These are phyloP conservation scores for Alnus glutinosa DNA, from an alignment of 306 rosid species.

Conservation along the genomic window DNA sequence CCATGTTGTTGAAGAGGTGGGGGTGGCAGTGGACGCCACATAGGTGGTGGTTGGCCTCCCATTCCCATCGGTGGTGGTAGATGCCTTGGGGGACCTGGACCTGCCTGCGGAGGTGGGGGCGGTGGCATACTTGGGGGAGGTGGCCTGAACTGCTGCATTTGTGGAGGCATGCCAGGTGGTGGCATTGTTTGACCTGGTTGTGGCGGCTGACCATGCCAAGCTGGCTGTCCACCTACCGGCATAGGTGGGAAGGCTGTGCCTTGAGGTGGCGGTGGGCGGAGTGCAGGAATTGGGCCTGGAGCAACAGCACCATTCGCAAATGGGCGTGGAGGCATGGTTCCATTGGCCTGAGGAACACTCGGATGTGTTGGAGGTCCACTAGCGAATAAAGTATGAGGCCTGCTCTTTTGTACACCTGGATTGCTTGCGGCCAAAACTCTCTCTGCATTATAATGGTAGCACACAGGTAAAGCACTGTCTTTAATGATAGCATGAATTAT, in stretches of 20 bases:
- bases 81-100: constrained; percentile 57
- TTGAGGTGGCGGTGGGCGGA: constrained; percentile 88
- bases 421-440: constrained; percentile 99
- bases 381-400: constrained; percentile 95
- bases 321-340: constrained; percentile 75
- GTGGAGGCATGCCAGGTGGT: constrained; percentile 60
- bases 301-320: constrained; percentile 66
- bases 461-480: constrained; percentile 11
- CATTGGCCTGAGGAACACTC: constrained; percentile 66
- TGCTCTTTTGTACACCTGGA: constrained; percentile 74
- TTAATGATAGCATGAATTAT: background rate
- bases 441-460: constrained; percentile 47
- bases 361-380: constrained; percentile 90
- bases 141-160: constrained; percentile 83
- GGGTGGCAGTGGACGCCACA: constrained; percentile 85
- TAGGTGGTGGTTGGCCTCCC: constrained; percentile 68
- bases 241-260: constrained; percentile 66
- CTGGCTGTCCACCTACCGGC: constrained; percentile 59
- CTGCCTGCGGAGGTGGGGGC: constrained; percentile 69
- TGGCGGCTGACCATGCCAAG: constrained; percentile 78
- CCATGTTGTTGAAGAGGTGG: constrained; percentile 59
- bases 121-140: constrained; percentile 79
- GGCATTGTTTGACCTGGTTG: constrained; percentile 68
- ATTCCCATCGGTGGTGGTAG: constrained; percentile 89
- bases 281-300: constrained; percentile 52